A percentile compares a stretch with the other conserved stretches of the same genome.
phyloP scores from a whole-genome alignment of 2,329 filamentous ascomycete genomes.

The Trichoderma asperellum region DNA sequence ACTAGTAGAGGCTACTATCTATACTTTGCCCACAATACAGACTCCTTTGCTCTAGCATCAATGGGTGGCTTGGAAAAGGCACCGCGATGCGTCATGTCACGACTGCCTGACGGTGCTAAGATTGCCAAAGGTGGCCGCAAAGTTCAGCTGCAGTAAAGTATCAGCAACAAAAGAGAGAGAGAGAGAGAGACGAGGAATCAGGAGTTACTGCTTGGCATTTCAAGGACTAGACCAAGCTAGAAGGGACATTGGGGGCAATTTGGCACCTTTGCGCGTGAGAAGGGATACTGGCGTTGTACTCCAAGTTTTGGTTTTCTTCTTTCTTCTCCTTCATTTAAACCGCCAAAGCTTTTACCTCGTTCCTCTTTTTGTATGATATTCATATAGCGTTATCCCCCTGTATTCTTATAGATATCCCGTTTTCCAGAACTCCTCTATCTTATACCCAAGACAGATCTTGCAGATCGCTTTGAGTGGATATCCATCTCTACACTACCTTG shows the following conservation, averaged over 20 bases:
- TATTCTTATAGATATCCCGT: slow-evolving; percentile 34
- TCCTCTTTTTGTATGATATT: slow-evolving; percentile 32
- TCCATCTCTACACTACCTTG: background rate
- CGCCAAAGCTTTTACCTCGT: background rate
- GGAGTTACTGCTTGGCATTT: background rate
- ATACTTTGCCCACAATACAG: slow-evolving; percentile 96
- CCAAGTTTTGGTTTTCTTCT: background rate
- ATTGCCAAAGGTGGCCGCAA: slow-evolving; percentile 61
- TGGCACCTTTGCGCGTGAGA: background rate
- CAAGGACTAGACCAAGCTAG: background rate
- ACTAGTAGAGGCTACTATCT: slow-evolving; percentile 74
- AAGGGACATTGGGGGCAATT: background rate
- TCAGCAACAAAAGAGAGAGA: background rate
- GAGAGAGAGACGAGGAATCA: no score
- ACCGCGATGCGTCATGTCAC: slow-evolving; percentile 86
- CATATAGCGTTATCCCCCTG: slow-evolving; percentile 35
- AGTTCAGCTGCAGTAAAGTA: slow-evolving; percentile 41
- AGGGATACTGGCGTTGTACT: slow-evolving; percentile 4
- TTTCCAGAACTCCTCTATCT: slow-evolving; percentile 9
- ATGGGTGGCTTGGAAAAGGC: slow-evolving; percentile 79
- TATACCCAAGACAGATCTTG: background rate
- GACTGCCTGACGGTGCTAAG: slow-evolving; percentile 58
- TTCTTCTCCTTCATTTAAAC: background rate
- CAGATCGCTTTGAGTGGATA: background rate
- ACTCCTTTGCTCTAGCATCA: slow-evolving; percentile 82